These are phyloP conservation scores for Rhodotorula paludigena DNA, from an alignment of 768 basidiomycete genomes.

Conservation along the genomic window DNA sequence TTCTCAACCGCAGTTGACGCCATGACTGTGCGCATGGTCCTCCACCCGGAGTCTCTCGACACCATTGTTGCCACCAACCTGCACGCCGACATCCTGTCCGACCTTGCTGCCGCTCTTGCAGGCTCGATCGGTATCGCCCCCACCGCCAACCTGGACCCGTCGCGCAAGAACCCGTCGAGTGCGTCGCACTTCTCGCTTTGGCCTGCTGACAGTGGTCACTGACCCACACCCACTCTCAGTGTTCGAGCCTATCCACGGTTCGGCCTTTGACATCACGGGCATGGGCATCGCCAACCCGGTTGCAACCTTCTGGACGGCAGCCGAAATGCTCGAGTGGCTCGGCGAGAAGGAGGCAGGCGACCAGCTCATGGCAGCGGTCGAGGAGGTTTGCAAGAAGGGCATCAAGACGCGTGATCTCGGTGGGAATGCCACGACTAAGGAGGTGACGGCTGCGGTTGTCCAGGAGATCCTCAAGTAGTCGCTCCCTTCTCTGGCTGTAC, in stretches of 20 bases:
- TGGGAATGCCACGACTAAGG: slow-evolving; percentile 64
- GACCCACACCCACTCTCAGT: slow-evolving; percentile 36
- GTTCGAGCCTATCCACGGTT: slow-evolving; percentile 59
- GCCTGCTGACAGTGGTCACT: background rate
- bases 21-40: slow-evolving; percentile 53
- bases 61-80: slow-evolving; percentile 58
- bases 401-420: slow-evolving; percentile 78
- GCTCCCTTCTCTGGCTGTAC: no score
- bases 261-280: slow-evolving; percentile 59
- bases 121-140: slow-evolving; percentile 60
- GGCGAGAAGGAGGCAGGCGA: slow-evolving; percentile 52
- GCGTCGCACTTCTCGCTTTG: background rate
- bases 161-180: slow-evolving; percentile 50
- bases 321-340: slow-evolving; percentile 55
- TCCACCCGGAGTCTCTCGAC: slow-evolving; percentile 56
- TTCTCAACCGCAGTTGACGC: slow-evolving; percentile 50
- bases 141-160: slow-evolving; percentile 55
- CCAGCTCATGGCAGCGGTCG: slow-evolving; percentile 56
- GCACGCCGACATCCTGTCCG: slow-evolving; percentile 58
- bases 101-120: slow-evolving; percentile 57
- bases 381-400: slow-evolving; percentile 76
- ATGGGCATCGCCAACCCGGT: slow-evolving; percentile 53
- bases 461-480: background rate
- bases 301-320: slow-evolving; percentile 55
- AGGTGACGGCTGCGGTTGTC: slow-evolving; percentile 74